These are phyloP conservation scores for Candida bentonensis DNA, from an alignment of 805 yeast species.

Conservation along the genomic window DNA sequence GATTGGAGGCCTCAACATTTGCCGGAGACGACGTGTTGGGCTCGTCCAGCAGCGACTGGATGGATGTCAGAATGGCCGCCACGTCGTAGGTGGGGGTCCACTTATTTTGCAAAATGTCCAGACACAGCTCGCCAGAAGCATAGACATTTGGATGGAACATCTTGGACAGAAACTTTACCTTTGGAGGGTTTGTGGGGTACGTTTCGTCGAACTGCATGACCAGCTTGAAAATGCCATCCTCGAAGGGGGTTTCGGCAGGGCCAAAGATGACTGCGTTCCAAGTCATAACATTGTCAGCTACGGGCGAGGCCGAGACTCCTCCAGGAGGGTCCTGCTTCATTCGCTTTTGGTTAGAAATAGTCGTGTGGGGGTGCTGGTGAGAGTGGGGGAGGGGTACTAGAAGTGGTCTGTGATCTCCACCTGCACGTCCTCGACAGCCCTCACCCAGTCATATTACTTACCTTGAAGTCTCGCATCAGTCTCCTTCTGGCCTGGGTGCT, in stretches of 20 bases:
- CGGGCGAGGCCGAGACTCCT: constrained; percentile 94
- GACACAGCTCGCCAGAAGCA: constrained; percentile 87
- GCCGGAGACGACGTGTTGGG: constrained; percentile 97
- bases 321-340: constrained; percentile 98
- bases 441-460: too few relatives aligned
- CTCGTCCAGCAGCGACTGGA: constrained; percentile 77
- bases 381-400: too few relatives aligned
- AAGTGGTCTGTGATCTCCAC: too few relatives aligned
- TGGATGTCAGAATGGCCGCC: constrained; percentile 83
- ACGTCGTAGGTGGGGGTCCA: constrained; percentile 99
- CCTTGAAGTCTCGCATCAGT: constrained; percentile 94
- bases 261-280: constrained; percentile 98
- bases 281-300: constrained; percentile 92
- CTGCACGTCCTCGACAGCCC: too few relatives aligned
- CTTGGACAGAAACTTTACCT: constrained; percentile 76
- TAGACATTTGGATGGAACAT: constrained; percentile 99
- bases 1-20: constrained; percentile 91
- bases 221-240: constrained; percentile 90
- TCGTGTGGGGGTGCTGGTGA: too few relatives aligned
- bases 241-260: constrained; percentile 94
- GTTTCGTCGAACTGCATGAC: constrained; percentile 87
- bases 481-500: constrained; percentile 98
- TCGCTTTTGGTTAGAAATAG: constrained; percentile 34
- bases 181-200: constrained; percentile 94
- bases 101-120: constrained; percentile 89